Evolutionary conservation across 306 rosid species (phyloP).

Genomic region (Spatholobus suberectus): DNA sequence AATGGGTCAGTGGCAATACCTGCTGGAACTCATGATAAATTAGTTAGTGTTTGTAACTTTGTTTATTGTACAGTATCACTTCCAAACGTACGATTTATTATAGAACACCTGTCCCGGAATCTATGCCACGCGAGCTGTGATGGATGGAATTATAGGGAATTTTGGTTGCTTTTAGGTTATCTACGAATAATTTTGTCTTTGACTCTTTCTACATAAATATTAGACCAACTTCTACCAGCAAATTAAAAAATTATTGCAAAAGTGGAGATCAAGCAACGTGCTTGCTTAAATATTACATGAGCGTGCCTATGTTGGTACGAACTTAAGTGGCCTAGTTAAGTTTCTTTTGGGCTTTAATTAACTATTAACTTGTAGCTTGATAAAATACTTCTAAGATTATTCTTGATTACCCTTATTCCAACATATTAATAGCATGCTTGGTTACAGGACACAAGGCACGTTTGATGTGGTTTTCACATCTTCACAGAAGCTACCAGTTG

Average conservation of each 20-base stretch:
- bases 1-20: background rate
- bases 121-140: background rate
- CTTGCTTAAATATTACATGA: background rate
- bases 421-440: too few species aligned
- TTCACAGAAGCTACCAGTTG: too few species aligned
- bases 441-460: too few species aligned
- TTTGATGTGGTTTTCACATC: too few species aligned
- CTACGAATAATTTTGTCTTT: background rate
- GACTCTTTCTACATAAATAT: background rate
- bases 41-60: background rate
- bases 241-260: conserved; percentile 4
- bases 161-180: background rate
- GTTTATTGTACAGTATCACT: background rate
- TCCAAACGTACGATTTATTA: background rate
- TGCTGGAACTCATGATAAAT: background rate
- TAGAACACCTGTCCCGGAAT: background rate
- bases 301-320: too few species aligned
- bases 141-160: background rate
- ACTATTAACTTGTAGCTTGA: background rate
- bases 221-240: background rate
- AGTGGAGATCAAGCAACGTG: background rate
- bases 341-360: background rate
- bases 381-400: too few species aligned
- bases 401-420: too few species aligned
- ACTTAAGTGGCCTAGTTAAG: too few species aligned